These are phyloP conservation scores for Arabidopsis hybrid DNA, from an alignment of 441 rosid species.

Conservation along the genomic window DNA sequence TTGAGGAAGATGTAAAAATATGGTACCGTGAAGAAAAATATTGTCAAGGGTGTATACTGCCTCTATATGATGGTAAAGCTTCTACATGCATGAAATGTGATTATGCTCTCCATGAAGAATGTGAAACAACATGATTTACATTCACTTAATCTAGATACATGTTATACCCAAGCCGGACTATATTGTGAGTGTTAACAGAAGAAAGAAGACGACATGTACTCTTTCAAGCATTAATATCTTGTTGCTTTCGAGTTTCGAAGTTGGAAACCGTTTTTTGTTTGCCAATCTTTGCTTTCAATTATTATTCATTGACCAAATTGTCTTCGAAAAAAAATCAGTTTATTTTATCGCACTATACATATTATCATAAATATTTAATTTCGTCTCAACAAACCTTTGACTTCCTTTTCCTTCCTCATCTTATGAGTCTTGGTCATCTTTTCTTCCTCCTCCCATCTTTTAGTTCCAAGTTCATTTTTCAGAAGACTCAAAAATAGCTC, in stretches of 20 bases:
- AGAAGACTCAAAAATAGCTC: not conserved
- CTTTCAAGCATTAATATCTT: too few relatives aligned
- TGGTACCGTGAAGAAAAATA: not conserved
- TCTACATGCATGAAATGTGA: not conserved
- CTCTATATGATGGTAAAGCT: not conserved
- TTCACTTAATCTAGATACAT: too few relatives aligned
- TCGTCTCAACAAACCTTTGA: slow-evolving; percentile 19
- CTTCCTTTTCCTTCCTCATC: slow-evolving; percentile 15
- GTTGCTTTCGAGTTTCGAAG: too few relatives aligned
- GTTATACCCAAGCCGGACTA: too few relatives aligned
- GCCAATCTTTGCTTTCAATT: not conserved
- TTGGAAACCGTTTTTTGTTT: too few relatives aligned
- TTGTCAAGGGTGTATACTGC: not conserved
- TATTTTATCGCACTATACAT: not conserved
- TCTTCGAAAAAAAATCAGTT: too few relatives aligned
- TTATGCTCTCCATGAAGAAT: not conserved
- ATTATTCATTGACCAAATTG: slow-evolving; percentile 3
- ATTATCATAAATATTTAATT: not conserved
- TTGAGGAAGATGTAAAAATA: too few relatives aligned
- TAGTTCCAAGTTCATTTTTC: not conserved
- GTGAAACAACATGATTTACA: not conserved
- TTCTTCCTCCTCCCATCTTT: slow-evolving; percentile 10
- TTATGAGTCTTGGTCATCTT: slow-evolving; percentile 10
- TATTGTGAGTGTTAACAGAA: too few relatives aligned
- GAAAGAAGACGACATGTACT: too few relatives aligned